Evolutionary conservation across 1,284 basidiomycete genomes (phyloP).

Genomic region (Albatrellus sp.): DNA sequence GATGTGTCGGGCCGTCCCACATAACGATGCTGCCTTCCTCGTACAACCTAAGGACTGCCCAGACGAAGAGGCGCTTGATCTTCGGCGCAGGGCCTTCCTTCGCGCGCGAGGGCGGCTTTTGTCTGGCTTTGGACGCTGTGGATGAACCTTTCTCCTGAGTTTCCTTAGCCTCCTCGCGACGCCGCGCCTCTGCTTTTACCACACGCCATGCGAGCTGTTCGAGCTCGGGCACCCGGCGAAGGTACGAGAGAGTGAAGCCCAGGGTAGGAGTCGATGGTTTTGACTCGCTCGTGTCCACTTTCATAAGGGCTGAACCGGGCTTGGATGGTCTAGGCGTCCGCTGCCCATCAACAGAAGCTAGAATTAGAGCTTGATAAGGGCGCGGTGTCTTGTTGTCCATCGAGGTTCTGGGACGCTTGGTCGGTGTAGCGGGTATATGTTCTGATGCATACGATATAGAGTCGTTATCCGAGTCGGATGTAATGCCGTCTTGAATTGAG

Average conservation of each 20-base stretch:
- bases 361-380: not conserved
- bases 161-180: slow-evolving; percentile 29
- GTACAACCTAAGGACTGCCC: slow-evolving; percentile 47
- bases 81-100: slow-evolving; percentile 18
- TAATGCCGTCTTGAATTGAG: not conserved
- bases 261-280: slow-evolving; percentile 11
- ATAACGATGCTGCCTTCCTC: slow-evolving; percentile 56
- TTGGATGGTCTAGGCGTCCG: not conserved
- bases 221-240: slow-evolving; percentile 63
- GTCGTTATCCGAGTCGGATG: slow-evolving; percentile 13
- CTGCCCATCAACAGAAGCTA: not conserved
- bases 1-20: slow-evolving; percentile 44
- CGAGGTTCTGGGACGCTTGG: slow-evolving; percentile 9
- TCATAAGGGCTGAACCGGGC: not conserved
- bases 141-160: not conserved
- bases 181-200: slow-evolving; percentile 35
- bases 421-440: slow-evolving; percentile 18
- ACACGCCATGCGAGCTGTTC: slow-evolving; percentile 46
- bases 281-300: not conserved
- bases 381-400: slow-evolving; percentile 5
- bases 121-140: not conserved
- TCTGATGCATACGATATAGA: slow-evolving; percentile 8
- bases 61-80: slow-evolving; percentile 51
- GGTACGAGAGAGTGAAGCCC: slow-evolving; percentile 59
- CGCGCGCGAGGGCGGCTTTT: not conserved